Evolutionary conservation across 495 filamentous ascomycete species (phyloP), one percentile per base, ranked within the genome.

Genomic region (Aspergillus sparsus): DNA sequence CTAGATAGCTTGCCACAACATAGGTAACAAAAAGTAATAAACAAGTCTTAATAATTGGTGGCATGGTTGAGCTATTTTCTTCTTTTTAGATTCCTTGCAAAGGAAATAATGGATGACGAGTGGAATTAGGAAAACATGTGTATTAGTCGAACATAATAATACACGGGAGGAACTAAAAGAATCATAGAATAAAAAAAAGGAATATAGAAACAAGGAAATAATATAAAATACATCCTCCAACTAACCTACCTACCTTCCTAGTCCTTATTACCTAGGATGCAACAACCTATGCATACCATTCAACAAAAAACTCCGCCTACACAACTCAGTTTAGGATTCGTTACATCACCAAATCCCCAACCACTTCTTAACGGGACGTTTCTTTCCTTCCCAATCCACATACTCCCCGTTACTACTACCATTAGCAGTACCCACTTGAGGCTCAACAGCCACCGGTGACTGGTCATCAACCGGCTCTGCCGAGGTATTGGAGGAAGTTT

Each of bases 361-460:
- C 83, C 83, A 86, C 71, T 81, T 85, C 78, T 84, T 85, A 21
- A 82, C 70, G 32, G 79, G 81, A 67, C 63, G 78, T 69, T 66
- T 81, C 62, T 77, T 79, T 49, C 75, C 75, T 51, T 77, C 76
- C 61, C 68, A 75, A 71, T 80, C 75, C 27, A 71, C 68, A 68
- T 68, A 72, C 61, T 70, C 72, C 27, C 53, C 62, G 21, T 27
- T 27, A 27, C 21, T 27, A 27, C 21, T 27, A 46, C 18, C 66
- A 37, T 61, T 52, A 49, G 12, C 57, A 6, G 15, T 49, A 46
- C 46, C 42, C 45, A n/a, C 54, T 47, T 55, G 67, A 52, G 34
- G 42, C 37, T 64, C 72, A 42, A 46, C 57, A 56, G 73, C 68
- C 60, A 73, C 64, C 52, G 71, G 68, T 10, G 68, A 69, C 64